phyloP scores from a whole-genome alignment of 257 asterid genomes.

The Lycium ferocissimum region DNA sequence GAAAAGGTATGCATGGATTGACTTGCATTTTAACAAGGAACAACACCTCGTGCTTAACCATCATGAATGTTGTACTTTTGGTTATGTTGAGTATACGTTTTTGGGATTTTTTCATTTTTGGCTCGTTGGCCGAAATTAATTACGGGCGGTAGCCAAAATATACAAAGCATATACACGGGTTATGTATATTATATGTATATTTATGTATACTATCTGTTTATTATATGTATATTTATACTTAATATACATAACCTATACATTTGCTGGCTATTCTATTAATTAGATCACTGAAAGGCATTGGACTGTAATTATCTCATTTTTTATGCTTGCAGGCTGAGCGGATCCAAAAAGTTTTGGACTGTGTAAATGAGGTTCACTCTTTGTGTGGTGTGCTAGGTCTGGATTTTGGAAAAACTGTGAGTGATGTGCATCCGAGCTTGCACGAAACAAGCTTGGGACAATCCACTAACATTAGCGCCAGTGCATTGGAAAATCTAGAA shows the following conservation, averaged over 20 bases:
- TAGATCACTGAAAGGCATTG: too few species aligned
- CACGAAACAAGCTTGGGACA: conserved; percentile 28
- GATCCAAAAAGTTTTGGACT: conserved; percentile 32
- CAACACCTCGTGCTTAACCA: neutral
- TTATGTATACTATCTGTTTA: too few species aligned
- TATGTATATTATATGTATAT: too few species aligned
- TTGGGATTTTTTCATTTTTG: too few species aligned
- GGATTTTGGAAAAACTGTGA: conserved; percentile 33
- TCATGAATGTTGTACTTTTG: neutral
- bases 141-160: too few species aligned
- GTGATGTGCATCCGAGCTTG: conserved; percentile 36
- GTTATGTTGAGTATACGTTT: neutral
- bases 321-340: conserved; percentile 33
- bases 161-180: too few species aligned
- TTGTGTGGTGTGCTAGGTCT: conserved; percentile 33
- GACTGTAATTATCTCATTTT: neutral
- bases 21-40: neutral
- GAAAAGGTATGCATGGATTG: conserved; percentile 31
- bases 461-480: conserved; percentile 29
- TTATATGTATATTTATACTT: too few species aligned
- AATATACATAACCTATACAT: too few species aligned
- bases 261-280: too few species aligned
- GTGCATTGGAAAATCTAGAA: conserved; percentile 25
- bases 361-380: conserved; percentile 31
- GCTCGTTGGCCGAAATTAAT: too few species aligned